Evolutionary conservation across 257 asterid genomes (phyloP).

Genomic region (Paulownia fortunei): DNA sequence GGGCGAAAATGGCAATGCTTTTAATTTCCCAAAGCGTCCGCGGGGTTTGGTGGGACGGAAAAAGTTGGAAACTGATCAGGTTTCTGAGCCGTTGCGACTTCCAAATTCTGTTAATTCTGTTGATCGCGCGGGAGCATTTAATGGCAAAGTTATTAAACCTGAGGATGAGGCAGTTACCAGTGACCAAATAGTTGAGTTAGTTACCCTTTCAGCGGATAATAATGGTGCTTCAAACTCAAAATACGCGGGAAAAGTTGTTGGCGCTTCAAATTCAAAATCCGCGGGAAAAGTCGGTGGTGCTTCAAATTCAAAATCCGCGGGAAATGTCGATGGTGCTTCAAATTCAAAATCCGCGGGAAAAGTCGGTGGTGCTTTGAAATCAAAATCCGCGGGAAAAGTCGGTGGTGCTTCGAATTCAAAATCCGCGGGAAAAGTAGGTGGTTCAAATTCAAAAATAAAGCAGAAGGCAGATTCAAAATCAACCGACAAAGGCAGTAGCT

Average conservation of each 20-base stretch:
- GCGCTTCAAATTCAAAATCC: constrained; percentile 24
- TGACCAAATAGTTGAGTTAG: constrained; percentile 36
- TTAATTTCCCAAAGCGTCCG: constrained; percentile 68
- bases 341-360: constrained; percentile 10
- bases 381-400: constrained; percentile 40
- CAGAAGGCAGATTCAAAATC: constrained; percentile 28
- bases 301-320: constrained; percentile 26
- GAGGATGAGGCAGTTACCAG: constrained; percentile 28
- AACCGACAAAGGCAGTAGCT: background rate
- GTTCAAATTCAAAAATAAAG: constrained; percentile 22
- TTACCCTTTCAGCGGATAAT: constrained; percentile 29
- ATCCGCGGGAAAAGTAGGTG: background rate
- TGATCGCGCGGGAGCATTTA: constrained; percentile 30
- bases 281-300: constrained; percentile 38
- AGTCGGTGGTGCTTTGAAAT: background rate
- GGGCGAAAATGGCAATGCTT: constrained; percentile 44
- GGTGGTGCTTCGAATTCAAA: constrained; percentile 21
- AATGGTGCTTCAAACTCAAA: constrained; percentile 1
- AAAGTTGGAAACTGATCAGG: constrained; percentile 40
- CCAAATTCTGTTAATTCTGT: constrained; percentile 34
- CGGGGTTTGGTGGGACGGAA: constrained; percentile 58
- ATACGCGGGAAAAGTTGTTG: constrained; percentile 39
- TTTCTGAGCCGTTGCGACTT: constrained; percentile 31
- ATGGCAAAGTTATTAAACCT: constrained; percentile 33
- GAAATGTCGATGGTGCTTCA: too few relatives aligned